Conservation (phyloP, 2,329 filamentous ascomycete genomes). For the Fusarium nisikadoi region DNA sequence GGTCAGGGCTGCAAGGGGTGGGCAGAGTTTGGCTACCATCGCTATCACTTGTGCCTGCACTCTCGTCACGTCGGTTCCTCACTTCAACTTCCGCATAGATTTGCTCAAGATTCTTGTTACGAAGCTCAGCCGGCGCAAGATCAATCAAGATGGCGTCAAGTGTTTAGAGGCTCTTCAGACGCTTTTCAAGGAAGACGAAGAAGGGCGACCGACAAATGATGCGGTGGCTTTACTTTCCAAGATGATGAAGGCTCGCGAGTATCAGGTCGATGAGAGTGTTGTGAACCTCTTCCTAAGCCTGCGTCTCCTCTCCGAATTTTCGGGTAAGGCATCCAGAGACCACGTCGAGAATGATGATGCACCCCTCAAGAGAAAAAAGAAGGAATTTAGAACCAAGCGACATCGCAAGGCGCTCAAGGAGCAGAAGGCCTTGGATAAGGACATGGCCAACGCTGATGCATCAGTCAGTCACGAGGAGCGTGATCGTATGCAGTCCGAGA, state of each 20-base stretch:
- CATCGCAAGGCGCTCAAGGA: constrained; percentile 86
- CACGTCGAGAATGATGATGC: constrained; percentile 67
- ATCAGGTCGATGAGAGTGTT: constrained; percentile 83
- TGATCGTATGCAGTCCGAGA: constrained; percentile 94
- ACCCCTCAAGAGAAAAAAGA: constrained; percentile 74
- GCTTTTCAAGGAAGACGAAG: constrained; percentile 87
- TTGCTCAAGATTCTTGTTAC: constrained; percentile 87
- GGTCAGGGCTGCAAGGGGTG: constrained; percentile 51
- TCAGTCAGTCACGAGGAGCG: constrained; percentile 91
- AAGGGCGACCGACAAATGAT: constrained; percentile 88
- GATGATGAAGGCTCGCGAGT: constrained; percentile 94
- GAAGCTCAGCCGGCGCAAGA: constrained; percentile 78
- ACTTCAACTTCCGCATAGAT: constrained; percentile 96
- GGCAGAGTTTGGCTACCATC: constrained; percentile 71
- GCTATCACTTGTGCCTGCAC: constrained; percentile 89
- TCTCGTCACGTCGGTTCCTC: constrained; percentile 82
- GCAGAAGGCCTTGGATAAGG: constrained; percentile 87
- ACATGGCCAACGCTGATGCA: constrained; percentile 92
- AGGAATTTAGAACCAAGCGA: constrained; percentile 89
- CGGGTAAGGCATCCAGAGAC: constrained; percentile 83
- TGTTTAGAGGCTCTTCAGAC: constrained; percentile 82
- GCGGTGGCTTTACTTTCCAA: constrained; percentile 85
- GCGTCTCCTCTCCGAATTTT: constrained; percentile 87
- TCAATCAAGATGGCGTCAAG: constrained; percentile 80
- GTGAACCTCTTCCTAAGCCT: constrained; percentile 92